phyloP scores from a whole-genome alignment of 2,329 filamentous ascomycete genomes.

The Sarocladium oryzae region DNA sequence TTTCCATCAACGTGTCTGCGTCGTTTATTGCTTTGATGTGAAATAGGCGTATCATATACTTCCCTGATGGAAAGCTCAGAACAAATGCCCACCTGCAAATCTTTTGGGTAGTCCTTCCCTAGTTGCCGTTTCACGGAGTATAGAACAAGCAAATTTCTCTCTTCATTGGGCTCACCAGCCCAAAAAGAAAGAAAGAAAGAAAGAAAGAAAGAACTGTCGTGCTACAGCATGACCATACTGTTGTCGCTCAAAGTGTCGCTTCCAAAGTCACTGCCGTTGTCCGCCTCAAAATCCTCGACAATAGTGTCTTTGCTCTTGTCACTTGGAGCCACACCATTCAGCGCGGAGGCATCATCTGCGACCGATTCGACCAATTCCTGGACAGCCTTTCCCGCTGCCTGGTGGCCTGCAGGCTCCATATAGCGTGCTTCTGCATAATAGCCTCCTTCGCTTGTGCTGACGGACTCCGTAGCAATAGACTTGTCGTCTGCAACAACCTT shows the following conservation, averaged over 20 bases:
- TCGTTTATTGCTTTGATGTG: no score
- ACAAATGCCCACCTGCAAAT: no score
- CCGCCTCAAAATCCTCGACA: background rate
- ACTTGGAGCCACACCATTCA: background rate
- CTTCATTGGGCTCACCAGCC: no score
- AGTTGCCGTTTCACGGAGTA: no score
- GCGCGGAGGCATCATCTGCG: conserved; percentile 4
- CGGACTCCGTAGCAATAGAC: conserved; percentile 29
- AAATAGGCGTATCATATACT: no score
- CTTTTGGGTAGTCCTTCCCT: no score
- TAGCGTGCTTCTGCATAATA: conserved; percentile 30
- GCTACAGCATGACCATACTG: conserved; percentile 2
- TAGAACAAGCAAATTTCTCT: no score
- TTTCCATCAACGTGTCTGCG: no score
- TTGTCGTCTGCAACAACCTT: conserved; percentile 27
- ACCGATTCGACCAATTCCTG: conserved; percentile 18
- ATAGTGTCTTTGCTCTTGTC: background rate
- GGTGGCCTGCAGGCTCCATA: conserved; percentile 24
- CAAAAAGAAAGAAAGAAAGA: no score
- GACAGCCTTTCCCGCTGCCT: conserved; percentile 19
- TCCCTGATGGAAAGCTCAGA: no score
- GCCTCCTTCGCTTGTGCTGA: conserved; percentile 20
- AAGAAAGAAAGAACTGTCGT: no score
- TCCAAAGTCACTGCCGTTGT: conserved; percentile 10
- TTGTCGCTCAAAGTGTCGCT: conserved; percentile 5